phyloP scores from a whole-genome alignment of 192 early-diverging fungal genomes.

The Linnemannia elongata region DNA sequence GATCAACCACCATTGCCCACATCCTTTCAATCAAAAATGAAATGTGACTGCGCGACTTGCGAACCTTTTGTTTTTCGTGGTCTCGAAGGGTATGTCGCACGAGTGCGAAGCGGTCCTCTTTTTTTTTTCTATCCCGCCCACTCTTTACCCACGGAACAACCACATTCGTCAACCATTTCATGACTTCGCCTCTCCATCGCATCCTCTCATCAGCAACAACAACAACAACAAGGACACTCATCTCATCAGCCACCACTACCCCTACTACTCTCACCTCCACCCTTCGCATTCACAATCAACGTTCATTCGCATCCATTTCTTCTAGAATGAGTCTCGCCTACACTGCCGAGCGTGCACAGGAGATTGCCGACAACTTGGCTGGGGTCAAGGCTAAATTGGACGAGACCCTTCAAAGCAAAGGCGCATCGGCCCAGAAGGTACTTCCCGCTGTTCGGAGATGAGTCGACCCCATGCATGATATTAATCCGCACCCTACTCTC shows the following conservation, averaged over 20 bases:
- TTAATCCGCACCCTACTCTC: neutral
- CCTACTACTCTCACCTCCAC: neutral
- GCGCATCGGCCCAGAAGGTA: conserved; percentile 20
- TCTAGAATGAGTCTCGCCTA: conserved; percentile 26
- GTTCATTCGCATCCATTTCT: neutral
- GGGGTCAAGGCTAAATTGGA: conserved; percentile 15
- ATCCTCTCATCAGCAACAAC: neutral
- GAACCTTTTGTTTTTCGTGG: neutral
- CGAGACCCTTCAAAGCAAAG: conserved; percentile 15
- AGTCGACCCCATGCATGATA: neutral
- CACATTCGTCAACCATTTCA: neutral
- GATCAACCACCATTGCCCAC: neutral
- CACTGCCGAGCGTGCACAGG: conserved; percentile 35
- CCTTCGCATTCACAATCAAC: neutral
- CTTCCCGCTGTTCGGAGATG: neutral
- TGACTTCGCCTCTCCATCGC: conserved; percentile 9
- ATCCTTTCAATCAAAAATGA: neutral
- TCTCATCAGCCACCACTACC: neutral
- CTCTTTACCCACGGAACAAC: neutral
- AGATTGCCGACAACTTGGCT: conserved; percentile 28
- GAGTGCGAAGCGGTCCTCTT: neutral
- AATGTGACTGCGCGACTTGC: neutral
- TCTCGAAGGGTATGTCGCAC: neutral
- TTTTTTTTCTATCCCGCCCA: conserved; percentile 1
- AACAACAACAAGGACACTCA: neutral